Conservation (phyloP, 345 rosid species). For the Corymbia maculata region DNA sequence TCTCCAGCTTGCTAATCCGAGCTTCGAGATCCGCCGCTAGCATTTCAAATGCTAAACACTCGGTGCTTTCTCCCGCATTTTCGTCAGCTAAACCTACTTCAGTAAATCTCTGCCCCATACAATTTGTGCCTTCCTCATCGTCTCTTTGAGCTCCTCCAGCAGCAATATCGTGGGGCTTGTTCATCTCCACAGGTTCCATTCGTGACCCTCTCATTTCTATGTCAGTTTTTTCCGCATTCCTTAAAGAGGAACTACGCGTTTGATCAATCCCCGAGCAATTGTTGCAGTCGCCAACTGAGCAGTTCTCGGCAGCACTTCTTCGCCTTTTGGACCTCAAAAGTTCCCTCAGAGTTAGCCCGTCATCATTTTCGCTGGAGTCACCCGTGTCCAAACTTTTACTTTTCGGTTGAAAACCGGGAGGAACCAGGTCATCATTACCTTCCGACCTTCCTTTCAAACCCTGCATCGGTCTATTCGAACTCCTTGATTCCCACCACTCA, state of each 20-base stretch:
- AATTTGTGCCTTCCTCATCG: not conserved
- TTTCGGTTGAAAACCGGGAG: not conserved
- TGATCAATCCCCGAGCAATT: not conserved
- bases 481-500: conserved; percentile 31
- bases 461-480: not conserved
- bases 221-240: not conserved
- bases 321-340: not conserved
- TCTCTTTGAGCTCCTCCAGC: not conserved
- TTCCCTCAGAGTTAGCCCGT: not conserved
- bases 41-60: not conserved
- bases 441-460: not conserved
- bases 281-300: not conserved
- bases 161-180: not conserved
- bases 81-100: not conserved
- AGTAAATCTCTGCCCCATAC: not conserved
- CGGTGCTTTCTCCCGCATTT: not conserved
- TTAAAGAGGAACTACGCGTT: not conserved
- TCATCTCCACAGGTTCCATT: not conserved
- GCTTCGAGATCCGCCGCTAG: not conserved
- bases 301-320: not conserved
- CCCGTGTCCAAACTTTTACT: not conserved
- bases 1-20: conserved; percentile 8
- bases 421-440: not conserved
- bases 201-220: not conserved
- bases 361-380: not conserved